Evolutionary conservation across 2,329 filamentous ascomycete species (phyloP), one percentile per base, ranked within the genome.

Genomic region (Fusarium brachygibbosum): DNA sequence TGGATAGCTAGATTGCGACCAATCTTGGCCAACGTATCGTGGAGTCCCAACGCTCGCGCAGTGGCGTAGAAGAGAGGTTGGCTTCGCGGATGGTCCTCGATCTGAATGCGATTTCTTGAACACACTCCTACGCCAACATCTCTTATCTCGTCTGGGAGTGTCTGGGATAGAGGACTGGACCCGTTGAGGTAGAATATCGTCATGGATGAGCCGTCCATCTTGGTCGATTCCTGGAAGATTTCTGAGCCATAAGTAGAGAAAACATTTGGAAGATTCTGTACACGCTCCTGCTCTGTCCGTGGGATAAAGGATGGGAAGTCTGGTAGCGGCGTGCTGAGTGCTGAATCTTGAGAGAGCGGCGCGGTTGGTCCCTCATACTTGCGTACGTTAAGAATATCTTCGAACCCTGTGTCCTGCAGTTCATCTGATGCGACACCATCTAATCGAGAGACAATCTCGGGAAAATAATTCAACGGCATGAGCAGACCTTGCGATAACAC

Each of bases 121-220:
- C 72, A 74, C 9, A 74, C 72, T 34, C 68, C 66, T 11, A 73
- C 60, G 10, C 66, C 58, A 3, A 52, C 49, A 10, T 19, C 40
- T 17, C 10, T 44, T 21, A 65, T 28, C 19, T 52, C 7, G 55
- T 53, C 40, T 10, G 72, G 68, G 7, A 79, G 69, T 12, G 44
- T 35, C 9, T 23, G 16, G 38, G 55, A 70, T 49, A 70, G 53
- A 4, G 56, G 64, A 23, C 70, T 76, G 23, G 70, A 44, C 19
- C 63, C 55, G 31, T 63, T 50, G 56, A 82, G 50, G 49, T 78
- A 81, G 70, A 81, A 82, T 23, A 77, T 69, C 1, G 78, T 79
- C 76, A 81, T 81, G 14, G 76, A 77, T 1, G 74, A 68, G 19
- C 80, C 80, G 57, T 82, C 80, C 73, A 82, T 76, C 72, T 82